Conservation (phyloP, 768 basidiomycete species). For the Sarcomyxa edulis region DNA sequence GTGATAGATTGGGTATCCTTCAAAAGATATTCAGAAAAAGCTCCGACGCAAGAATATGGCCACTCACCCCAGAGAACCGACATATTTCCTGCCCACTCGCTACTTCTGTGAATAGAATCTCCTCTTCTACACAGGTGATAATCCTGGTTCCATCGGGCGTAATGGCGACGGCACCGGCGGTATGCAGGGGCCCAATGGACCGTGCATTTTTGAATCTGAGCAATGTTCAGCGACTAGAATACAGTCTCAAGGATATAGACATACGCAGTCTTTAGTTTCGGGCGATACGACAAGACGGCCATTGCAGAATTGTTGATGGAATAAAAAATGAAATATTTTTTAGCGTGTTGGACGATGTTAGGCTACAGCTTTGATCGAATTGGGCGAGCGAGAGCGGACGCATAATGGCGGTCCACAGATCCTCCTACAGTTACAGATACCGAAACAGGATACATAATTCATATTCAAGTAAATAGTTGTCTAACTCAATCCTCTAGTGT, state of each 20-base stretch:
- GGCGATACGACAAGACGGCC: slow-evolving; percentile 20
- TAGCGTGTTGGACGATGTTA: slow-evolving; percentile 12
- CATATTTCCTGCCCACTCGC: slow-evolving; percentile 69
- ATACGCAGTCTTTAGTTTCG: slow-evolving; percentile 61
- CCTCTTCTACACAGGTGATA: slow-evolving; percentile 83
- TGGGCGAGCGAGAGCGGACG: not conserved
- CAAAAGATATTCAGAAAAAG: slow-evolving; percentile 1
- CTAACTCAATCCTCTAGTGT: too few relatives aligned
- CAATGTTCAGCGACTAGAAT: slow-evolving; percentile 6
- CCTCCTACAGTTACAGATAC: too few relatives aligned
- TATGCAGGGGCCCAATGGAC: slow-evolving; percentile 77
- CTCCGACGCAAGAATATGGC: slow-evolving; percentile 1
- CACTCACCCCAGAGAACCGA: slow-evolving; percentile 77
- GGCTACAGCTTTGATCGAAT: slow-evolving; percentile 3
- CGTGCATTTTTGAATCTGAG: slow-evolving; percentile 71
- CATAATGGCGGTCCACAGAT: not conserved
- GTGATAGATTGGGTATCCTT: slow-evolving; percentile 86
- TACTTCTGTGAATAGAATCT: slow-evolving; percentile 81
- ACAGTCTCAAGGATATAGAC: slow-evolving; percentile 20
- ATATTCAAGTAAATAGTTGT: too few relatives aligned
- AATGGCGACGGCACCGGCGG: slow-evolving; percentile 79
- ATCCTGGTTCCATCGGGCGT: slow-evolving; percentile 75
- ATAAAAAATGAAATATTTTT: not conserved
- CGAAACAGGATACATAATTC: too few relatives aligned
- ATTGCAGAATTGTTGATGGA: not conserved